Evolutionary conservation across 2,329 filamentous ascomycete genomes (phyloP), one percentile per base, ranked within the genome.

Genomic region (Claviceps maximensis): DNA sequence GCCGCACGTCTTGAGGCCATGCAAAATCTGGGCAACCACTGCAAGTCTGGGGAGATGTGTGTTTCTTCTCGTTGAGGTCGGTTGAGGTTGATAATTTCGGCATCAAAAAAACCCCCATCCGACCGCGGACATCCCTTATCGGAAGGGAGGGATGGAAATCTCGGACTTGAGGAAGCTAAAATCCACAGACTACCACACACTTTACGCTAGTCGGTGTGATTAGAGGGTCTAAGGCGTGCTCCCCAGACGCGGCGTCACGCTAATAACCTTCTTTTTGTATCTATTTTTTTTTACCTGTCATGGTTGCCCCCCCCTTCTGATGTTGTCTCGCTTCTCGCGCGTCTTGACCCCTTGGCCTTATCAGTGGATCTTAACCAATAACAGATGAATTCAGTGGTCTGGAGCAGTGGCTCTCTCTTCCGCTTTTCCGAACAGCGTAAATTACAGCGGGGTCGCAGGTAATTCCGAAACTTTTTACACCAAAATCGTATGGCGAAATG

Each of bases 231-330:
- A 44, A 44, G 51, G 23, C 44, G 23, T 19, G 47, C 36, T 38
- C 33, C 47, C 41, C 38, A 49, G 47, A 41, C 47, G 47, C 46
- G 51, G 51, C 51, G 51, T 44, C 46, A 46, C 51, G 21, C 46
- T 49, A 53, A 27, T 7, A 41, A 38, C 25, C n/a, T 31, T 27
- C n/a, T 42, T 42, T 31, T 23, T 50, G 31, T 23, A 10, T 25
- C 25, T 33, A 2, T 33, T 33, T 33, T 10, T 33, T 13, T 33
- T 33, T 33, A 10, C 31, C 10, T 12, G 2, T 33, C 27, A 8
- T 4, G 8, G 27, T 9, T 9, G 38, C 38, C 8, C 38, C 2
- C 38, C 17, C n/a, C 38, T n/a, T n/a, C n/a, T n/a, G n/a, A n/a
- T n/a, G n/a, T n/a, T n/a, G n/a, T 42, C 19, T 42, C 21, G 9